Base-by-base conservation (phyloP, 2,329 filamentous ascomycete genomes). In the Alternaria arbusti region DNA sequence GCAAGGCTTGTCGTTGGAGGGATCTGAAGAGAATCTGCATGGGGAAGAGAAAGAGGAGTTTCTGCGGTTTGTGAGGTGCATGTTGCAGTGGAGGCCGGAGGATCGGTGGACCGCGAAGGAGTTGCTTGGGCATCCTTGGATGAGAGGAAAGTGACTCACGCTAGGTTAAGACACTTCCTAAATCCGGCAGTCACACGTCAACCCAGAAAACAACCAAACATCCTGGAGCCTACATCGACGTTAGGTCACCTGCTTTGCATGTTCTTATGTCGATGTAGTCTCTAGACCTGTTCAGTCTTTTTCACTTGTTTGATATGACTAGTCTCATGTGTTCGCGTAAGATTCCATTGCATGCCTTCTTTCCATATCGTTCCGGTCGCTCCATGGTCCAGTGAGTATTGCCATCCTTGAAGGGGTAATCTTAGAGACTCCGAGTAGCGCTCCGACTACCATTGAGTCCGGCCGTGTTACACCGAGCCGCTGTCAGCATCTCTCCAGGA, bases 21-120 rank as follows among this genome's bases (percentile, higher is more conserved):
- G 10, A 28, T 60, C 43, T 1, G 74, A 78, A 54, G 40, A 64
- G 5, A 66, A 66, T 55, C 64, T 76, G 4, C 25, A 58, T n/a
- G 69, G 68, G 8, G 57, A 74, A 10, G 63, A 74, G 22, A 76
- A 76, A 59, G 50, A 66, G 20, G 20, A 57, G 0, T 81, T 80
- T 52, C 45, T 81, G 25, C 49, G 49, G 4, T 79, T 79, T 44
- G 67, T 80, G 65, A 66, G 71, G 22, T 76, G 73, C 57, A 79
- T 80, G 75, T 63, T 81, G 50, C 71, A 74, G 26, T 80, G 78
- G 79, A 72, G 64, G 28, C 79, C 78, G 0, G 78, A 80, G 56
- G 71, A 78, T 44, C 66, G 77, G 15, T 50, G 54, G 57, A 68
- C 64, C 10, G 68, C 67, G 22, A 71, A 60, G 65, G 54, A 57